Evolutionary conservation across 176 grass and related monocot species (phyloP), one percentile per base, ranked within the genome.

Genomic region (Elaeis guineensis): DNA sequence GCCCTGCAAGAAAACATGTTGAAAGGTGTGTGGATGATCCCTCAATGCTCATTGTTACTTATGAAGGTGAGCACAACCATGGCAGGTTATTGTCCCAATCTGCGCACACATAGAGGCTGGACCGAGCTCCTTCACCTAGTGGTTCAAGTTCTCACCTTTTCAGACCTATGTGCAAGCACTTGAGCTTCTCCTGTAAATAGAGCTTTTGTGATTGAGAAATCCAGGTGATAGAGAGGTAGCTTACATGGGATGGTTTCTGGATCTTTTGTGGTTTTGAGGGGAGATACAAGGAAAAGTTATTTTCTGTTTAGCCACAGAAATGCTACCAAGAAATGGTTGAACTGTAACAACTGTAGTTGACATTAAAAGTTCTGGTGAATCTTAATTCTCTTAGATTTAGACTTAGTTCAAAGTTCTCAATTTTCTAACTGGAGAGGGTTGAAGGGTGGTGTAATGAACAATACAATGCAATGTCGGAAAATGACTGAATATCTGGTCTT

Each of bases 61-160:
- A 95, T 54, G 89, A 95, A 65, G 89, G 89, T 17, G 89, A 95
- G 25, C 89, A 95, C 85, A 89, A 72, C 68, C 89, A 95, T 71
- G 81, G 44, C 51, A 76, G 57, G 23, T 71, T 61, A 64, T 49
- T 61, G 25, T 63, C 55, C 57, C 89, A 69, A 28, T 70, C 74
- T 62, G 75, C 66, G 35, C 8, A 44, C 1, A 0, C 35, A 44
- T 44, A 44, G 35, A 44, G 35, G 35, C 9, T 44, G 35, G 35
- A 44, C 35, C 9, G 11, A 44, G 35, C 35, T 44, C 9, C 35
- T 44, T 14, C 9, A 12, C 35, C 35, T 12, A 44, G 35, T 44
- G 35, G 35, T 44, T 12, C 35, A 12, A 12, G 6, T 44, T 9
- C 35, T 44, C 11, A 2, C 30, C 11, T 11, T 2, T 2, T 44